Evolutionary conservation across 306 rosid genomes (phyloP).

Genomic region (Luffa aegyptiaca): DNA sequence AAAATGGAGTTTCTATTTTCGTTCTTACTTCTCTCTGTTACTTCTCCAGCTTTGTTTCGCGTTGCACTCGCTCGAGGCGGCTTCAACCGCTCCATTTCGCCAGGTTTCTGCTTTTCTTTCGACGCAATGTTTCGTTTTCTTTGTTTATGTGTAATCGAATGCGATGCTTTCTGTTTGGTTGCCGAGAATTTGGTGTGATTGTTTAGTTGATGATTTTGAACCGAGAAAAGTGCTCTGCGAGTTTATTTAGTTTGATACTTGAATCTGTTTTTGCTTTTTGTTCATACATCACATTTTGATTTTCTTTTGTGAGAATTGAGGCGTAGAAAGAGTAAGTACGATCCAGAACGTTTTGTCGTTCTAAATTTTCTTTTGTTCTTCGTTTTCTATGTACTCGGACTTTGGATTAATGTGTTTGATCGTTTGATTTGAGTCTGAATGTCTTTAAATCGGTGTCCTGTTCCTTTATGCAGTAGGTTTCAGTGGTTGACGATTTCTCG

Average conservation of each 20-base stretch:
- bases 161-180: background rate
- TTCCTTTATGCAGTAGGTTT: constrained; percentile 21
- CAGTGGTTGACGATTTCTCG: background rate
- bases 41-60: constrained; percentile 20
- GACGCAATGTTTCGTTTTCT: background rate
- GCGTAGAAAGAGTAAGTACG: background rate
- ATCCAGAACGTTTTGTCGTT: background rate
- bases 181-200: background rate
- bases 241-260: background rate
- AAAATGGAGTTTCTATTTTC: constrained; percentile 16
- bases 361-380: background rate
- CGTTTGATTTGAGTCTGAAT: background rate
- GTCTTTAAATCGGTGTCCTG: background rate
- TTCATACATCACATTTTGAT: background rate
- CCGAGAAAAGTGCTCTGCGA: background rate
- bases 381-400: background rate
- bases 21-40: constrained; percentile 25
- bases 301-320: background rate
- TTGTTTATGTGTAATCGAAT: background rate
- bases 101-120: constrained; percentile 36
- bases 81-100: constrained; percentile 9
- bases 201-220: background rate
- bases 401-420: background rate
- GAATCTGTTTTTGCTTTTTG: background rate
- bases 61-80: constrained; percentile 41